Evolutionary conservation across 2,329 filamentous ascomycete species (phyloP).

Genomic region (Periglandula ipomoeae): DNA sequence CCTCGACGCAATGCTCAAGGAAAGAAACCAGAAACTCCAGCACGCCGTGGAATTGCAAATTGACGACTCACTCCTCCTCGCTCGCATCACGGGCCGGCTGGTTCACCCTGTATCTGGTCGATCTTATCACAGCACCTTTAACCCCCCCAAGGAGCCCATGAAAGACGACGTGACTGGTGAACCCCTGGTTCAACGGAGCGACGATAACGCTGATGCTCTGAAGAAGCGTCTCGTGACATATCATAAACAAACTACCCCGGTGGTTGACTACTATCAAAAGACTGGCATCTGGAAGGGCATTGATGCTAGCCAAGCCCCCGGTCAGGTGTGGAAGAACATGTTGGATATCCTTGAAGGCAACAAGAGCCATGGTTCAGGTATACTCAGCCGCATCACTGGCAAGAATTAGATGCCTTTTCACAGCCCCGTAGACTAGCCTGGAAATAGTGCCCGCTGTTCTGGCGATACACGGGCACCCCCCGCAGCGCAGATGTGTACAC

Average conservation of each 20-base stretch:
- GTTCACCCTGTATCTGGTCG: slow-evolving; percentile 93
- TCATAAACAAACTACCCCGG: slow-evolving; percentile 85
- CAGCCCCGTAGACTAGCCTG: not conserved
- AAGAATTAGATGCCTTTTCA: slow-evolving; percentile 16
- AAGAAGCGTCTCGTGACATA: slow-evolving; percentile 93
- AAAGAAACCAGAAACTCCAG: slow-evolving; percentile 74
- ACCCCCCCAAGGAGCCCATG: slow-evolving; percentile 90
- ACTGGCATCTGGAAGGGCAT: slow-evolving; percentile 94
- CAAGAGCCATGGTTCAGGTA: slow-evolving; percentile 25
- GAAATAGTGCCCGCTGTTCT: not conserved
- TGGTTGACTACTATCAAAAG: slow-evolving; percentile 94
- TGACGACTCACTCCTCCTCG: slow-evolving; percentile 85
- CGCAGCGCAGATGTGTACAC: not conserved
- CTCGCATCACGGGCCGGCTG: slow-evolving; percentile 91
- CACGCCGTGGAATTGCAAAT: slow-evolving; percentile 96
- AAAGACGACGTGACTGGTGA: slow-evolving; percentile 96
- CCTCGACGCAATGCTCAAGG: slow-evolving; percentile 81
- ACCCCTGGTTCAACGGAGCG: slow-evolving; percentile 88
- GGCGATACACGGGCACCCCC: not conserved
- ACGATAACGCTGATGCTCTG: slow-evolving; percentile 92
- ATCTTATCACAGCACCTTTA: slow-evolving; percentile 98
- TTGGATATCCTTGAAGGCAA: slow-evolving; percentile 68
- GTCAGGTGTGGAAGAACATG: slow-evolving; percentile 90
- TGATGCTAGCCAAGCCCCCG: slow-evolving; percentile 92
- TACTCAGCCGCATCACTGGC: slow-evolving; percentile 29